phyloP scores from a whole-genome alignment of 177 flowering plant species.

The Vitis hybrid region DNA sequence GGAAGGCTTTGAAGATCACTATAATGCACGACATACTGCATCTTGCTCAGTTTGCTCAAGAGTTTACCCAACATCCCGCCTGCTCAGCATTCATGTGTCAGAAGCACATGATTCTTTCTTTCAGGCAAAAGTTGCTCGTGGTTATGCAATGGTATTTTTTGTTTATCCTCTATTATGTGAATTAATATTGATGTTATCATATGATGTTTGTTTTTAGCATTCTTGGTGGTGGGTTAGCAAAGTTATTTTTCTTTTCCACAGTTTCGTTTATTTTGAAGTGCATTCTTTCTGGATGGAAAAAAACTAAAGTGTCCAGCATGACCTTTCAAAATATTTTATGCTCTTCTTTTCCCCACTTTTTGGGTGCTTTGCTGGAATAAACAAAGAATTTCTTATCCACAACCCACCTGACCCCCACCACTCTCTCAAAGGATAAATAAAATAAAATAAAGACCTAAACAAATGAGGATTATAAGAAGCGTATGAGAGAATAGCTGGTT shows the following conservation, averaged over 20 bases:
- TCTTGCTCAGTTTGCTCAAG: slow-evolving; percentile 92
- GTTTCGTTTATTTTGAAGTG: background rate
- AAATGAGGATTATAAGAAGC: too few species aligned
- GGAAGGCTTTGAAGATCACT: slow-evolving; percentile 90
- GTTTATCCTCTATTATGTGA: background rate
- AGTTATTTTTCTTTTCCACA: too few species aligned
- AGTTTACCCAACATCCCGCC: slow-evolving; percentile 84
- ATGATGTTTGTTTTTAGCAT: background rate
- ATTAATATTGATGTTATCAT: background rate
- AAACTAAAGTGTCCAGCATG: background rate
- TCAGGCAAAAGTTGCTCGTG: slow-evolving; percentile 95
- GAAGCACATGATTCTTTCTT: slow-evolving; percentile 97
- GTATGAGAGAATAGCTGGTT: too few species aligned
- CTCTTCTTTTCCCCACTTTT: background rate
- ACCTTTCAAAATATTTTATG: background rate
- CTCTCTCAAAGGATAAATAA: too few species aligned
- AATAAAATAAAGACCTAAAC: too few species aligned
- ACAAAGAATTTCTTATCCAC: background rate
- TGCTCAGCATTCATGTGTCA: slow-evolving; percentile 92
- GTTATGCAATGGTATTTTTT: slow-evolving; percentile 75
- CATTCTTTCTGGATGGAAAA: background rate
- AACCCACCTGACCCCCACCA: too few species aligned
- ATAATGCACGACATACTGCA: slow-evolving; percentile 81
- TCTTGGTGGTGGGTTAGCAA: background rate
- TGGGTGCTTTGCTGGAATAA: background rate